Evolutionary conservation across 2,329 filamentous ascomycete species (phyloP), one percentile per base, ranked within the genome.

Genomic region (Colletotrichum higginsianum): DNA sequence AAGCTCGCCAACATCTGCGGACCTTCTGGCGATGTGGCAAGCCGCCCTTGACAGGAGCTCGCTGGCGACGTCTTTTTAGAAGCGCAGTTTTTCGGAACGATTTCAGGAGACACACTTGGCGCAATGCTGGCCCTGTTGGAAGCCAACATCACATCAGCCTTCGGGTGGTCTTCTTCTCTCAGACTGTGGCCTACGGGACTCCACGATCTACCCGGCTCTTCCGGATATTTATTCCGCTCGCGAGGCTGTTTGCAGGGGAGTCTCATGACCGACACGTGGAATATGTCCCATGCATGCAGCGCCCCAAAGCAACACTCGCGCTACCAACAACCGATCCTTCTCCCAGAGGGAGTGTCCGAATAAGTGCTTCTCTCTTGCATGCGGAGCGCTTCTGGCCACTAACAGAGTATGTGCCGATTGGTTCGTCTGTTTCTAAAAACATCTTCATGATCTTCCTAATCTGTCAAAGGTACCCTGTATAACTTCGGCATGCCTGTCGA

Each of bases 191-290:
- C 13, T 7, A 15, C 38, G 30, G 26, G 13, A 49, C 40, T 47
- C 62, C 67, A 66, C 30, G 26, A 35, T 60, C 35, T 61, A 61
- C 55, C 40, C 21, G 40, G 67, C 30, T 16, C 38, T 13, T 70
- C 53, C 18, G 47, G 30, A 21, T 8, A 58, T 40, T 26, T n/a
- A 18, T 40, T 8, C 40, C 49, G 44, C 23, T 35, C 30, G 35
- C 4, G n/a, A 23, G 13, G 23, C 13, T 49, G 16, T 21, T 26
- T 66, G 47, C 62, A 3, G 30, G 56, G 42, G 62, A 58, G 38
- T 6, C 40, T 21, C 9, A n/a, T 15, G 26, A 16, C 23, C 15
- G 26, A n/a, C 35, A 40, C 11, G 12, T 40, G 13, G 7, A 18
- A 8, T 18, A 42, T 44, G 7, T 26, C 13, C 9, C 2, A 8